Evolutionary conservation across 2,329 filamentous ascomycete genomes (phyloP).

Genomic region (Waltergamsia citrina): DNA sequence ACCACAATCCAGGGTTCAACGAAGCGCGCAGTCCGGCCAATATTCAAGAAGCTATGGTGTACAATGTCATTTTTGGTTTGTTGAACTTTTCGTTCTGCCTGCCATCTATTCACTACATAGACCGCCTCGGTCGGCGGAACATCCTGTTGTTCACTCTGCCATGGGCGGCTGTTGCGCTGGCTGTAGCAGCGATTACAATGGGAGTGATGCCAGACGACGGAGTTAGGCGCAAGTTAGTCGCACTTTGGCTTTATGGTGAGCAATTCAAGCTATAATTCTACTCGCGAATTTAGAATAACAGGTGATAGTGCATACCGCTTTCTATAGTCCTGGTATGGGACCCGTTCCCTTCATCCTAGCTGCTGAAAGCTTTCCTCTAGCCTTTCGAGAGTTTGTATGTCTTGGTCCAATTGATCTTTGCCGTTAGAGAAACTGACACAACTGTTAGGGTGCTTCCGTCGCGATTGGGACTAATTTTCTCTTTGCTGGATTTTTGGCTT

Average conservation of each 20-base stretch:
- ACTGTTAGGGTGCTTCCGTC: constrained; percentile 16
- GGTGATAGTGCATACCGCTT: neutral
- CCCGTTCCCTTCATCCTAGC: constrained; percentile 33
- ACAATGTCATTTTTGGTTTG: constrained; percentile 10
- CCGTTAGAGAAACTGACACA: constrained; percentile 20
- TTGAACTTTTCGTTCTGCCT: constrained; percentile 22
- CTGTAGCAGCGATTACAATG: no score
- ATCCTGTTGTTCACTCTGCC: constrained; percentile 26
- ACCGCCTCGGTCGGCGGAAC: constrained; percentile 24
- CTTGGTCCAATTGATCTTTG: no score
- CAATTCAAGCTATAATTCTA: neutral
- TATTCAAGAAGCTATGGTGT: constrained; percentile 16
- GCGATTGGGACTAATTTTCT: constrained; percentile 28
- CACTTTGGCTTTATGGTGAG: neutral
- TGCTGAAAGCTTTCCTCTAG: constrained; percentile 29
- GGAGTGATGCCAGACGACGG: no score
- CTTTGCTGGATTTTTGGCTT: constrained; percentile 26
- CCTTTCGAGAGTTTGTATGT: constrained; percentile 30
- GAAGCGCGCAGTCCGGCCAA: no score
- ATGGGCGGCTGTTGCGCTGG: constrained; percentile 21
- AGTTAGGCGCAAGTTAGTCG: constrained; percentile 6
- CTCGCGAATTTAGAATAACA: neutral
- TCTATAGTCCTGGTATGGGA: constrained; percentile 9
- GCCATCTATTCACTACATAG: constrained; percentile 25
- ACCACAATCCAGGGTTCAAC: constrained; percentile 8